A percentile compares a stretch with the other conserved stretches of the same genome.
Evolutionary conservation across 2,329 filamentous ascomycete genomes (phyloP).

Genomic region (Cladosporium sp.): DNA sequence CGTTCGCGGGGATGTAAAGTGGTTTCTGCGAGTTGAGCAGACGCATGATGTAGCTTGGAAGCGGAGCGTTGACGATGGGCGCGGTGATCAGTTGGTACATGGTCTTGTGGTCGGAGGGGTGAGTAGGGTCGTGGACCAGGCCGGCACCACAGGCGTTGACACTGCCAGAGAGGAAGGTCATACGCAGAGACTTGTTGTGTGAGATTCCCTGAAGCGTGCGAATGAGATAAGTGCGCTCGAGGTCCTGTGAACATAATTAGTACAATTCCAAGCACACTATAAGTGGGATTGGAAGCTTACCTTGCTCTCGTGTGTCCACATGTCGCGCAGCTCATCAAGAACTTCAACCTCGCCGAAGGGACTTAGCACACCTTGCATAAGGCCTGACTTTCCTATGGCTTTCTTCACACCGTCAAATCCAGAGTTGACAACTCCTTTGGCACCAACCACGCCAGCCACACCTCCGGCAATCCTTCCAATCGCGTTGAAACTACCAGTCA

Average conservation of each 20-base stretch:
- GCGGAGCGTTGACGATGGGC: constrained; percentile 84
- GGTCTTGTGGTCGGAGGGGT: constrained; percentile 92
- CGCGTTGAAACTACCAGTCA: constrained; percentile 94
- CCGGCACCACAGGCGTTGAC: constrained; percentile 91
- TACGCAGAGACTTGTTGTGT: constrained; percentile 89
- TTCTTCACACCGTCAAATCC: constrained; percentile 96
- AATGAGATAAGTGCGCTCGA: constrained; percentile 94
- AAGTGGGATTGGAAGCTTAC: constrained; percentile 33
- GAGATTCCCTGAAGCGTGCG: constrained; percentile 92
- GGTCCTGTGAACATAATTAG: constrained; percentile 52
- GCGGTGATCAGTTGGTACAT: constrained; percentile 99
- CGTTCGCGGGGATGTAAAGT: constrained; percentile 86
- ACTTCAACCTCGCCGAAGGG: constrained; percentile 96
- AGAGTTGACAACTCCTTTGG: constrained; percentile 85
- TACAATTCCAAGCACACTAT: not conserved
- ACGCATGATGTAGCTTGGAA: constrained; percentile 80
- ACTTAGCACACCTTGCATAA: constrained; percentile 94
- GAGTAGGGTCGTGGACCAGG: constrained; percentile 86
- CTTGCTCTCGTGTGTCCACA: constrained; percentile 98
- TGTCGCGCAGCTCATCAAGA: constrained; percentile 87
- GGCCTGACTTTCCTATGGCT: constrained; percentile 86
- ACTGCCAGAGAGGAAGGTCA: constrained; percentile 92
- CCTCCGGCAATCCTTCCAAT: constrained; percentile 92
- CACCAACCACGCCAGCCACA: constrained; percentile 90
- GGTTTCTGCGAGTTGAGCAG: constrained; percentile 93